These are phyloP conservation scores for Penicillium sp. DNA, from an alignment of 2,329 filamentous ascomycete species.

Conservation along the genomic window DNA sequence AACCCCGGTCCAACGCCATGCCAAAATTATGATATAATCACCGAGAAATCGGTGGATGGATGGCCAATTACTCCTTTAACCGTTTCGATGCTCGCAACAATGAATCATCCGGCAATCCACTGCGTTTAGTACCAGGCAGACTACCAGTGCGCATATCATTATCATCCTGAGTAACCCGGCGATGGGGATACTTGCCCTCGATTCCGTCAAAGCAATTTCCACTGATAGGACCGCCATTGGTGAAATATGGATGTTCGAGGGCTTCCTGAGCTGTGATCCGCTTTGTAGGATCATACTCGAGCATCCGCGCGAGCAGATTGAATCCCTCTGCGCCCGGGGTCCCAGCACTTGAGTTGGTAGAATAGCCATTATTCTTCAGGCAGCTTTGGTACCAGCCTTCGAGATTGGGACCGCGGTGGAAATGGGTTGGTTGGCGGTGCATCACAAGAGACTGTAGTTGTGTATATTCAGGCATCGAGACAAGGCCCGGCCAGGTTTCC, in stretches of 20 bases:
- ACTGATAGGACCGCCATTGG: conserved; percentile 60
- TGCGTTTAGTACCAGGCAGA: conserved; percentile 83
- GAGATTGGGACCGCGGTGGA: conserved; percentile 53
- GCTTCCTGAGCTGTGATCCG: conserved; percentile 82
- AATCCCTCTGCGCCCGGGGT: conserved; percentile 71
- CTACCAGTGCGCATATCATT: conserved; percentile 91
- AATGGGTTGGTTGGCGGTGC: conserved; percentile 43
- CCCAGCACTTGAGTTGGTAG: conserved; percentile 45
- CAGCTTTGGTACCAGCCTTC: conserved; percentile 76
- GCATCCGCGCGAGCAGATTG: conserved; percentile 69
- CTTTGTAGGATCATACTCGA: conserved; percentile 90
- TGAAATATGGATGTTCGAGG: conserved; percentile 86
- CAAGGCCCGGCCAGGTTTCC: conserved; percentile 78
- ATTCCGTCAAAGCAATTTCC: conserved; percentile 87
- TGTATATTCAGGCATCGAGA: conserved; percentile 77
- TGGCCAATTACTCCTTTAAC: conserved; percentile 45
- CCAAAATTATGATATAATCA: neutral
- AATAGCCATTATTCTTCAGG: conserved; percentile 54
- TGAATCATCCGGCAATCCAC: conserved; percentile 74
- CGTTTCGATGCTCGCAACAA: conserved; percentile 56
- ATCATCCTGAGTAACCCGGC: conserved; percentile 87
- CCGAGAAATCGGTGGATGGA: no score
- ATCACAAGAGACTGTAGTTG: conserved; percentile 56
- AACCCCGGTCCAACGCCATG: neutral
- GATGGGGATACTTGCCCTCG: conserved; percentile 80